Percentiles rank a stretch among this genome's conserved stretches.
Evolutionary conservation across 192 early-diverging fungal species (phyloP).

Genomic region (Podila verticillata): DNA sequence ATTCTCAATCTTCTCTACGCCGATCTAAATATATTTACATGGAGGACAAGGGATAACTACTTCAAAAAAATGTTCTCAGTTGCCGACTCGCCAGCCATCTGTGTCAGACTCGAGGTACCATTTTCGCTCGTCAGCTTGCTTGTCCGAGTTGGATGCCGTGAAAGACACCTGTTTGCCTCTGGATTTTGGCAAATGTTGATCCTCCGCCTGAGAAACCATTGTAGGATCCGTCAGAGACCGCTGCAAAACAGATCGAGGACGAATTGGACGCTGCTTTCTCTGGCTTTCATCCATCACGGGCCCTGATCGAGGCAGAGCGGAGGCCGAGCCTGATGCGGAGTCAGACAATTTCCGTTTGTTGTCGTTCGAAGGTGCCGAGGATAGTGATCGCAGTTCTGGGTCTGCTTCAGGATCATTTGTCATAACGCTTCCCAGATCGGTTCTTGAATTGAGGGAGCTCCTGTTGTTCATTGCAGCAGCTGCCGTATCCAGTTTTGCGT

Average conservation of each 20-base stretch:
- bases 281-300: not conserved
- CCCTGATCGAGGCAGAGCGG: constrained; percentile 4
- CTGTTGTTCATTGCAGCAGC: not conserved
- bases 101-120: constrained; percentile 34
- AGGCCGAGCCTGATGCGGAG: not conserved
- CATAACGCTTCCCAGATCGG: not conserved
- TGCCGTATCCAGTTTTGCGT: constrained; percentile 15
- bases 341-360: no score
- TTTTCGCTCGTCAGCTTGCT: constrained; percentile 12
- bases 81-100: constrained; percentile 29
- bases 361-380: not conserved
- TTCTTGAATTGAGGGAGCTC: not conserved
- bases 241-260: not conserved
- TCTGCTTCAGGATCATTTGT: no score
- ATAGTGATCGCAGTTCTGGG: no score
- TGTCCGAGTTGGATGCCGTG: not conserved
- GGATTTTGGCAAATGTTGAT: not conserved
- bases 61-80: not conserved
- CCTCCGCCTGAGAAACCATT: not conserved
- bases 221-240: constrained; percentile 27
- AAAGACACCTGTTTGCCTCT: constrained; percentile 11
- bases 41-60: not conserved
- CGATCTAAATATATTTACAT: no score
- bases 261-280: constrained; percentile 1
- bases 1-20: no score